Base-by-base conservation (phyloP, 2,329 filamentous ascomycete species). In the Exophiala alcalophila region DNA sequence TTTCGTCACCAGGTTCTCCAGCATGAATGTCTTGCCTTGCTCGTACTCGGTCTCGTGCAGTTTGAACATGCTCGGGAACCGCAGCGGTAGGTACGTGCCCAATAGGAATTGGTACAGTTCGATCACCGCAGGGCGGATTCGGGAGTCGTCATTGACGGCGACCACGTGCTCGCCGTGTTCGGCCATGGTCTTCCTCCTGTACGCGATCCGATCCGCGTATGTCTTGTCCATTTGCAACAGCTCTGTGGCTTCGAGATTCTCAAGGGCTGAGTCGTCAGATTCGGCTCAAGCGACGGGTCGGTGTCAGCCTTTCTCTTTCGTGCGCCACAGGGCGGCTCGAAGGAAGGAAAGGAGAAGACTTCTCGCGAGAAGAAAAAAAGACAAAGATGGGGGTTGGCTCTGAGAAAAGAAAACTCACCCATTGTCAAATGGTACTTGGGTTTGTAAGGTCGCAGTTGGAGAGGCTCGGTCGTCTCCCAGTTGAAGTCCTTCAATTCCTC, bases 381-480 rank as follows among this genome's bases (percentile, higher is more conserved):
- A 26, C 9, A 12, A 8, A 9, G 7, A 14, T 6, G 9, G 3
- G 20, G 38, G 11, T 29, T 19, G 15, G 24, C n/a, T n/a, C n/a
- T n/a, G n/a, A n/a, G n/a, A n/a, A 21, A 26, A 3, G 16, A 15
- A 21, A 33, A 51, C 62, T 49, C 61, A 80, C 78, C 74, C 79
- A 83, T 83, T 4, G 78, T 81, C 36, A 83, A 60, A 56, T 81
- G 72, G 56, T 78, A 83, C 53, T 73, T 79, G 4, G 76, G 71
- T 58, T 78, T 80, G 60, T 80, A 80, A 0, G 76, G 73, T 10
- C 78, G 66, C 8, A 78, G 57, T 43, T 75, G 69, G 25, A 78
- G 56, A 0, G 76, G 78, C 42, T 73, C 66, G 21, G 69, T 72
- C 0, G 61, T 65, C 37, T 65, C 56, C 68, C 75, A 74, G 45